Percentiles rank a stretch among this genome's conserved stretches.
phyloP scores from a whole-genome alignment of 352 stramenopile species.

The Phytopythium aichiense region DNA sequence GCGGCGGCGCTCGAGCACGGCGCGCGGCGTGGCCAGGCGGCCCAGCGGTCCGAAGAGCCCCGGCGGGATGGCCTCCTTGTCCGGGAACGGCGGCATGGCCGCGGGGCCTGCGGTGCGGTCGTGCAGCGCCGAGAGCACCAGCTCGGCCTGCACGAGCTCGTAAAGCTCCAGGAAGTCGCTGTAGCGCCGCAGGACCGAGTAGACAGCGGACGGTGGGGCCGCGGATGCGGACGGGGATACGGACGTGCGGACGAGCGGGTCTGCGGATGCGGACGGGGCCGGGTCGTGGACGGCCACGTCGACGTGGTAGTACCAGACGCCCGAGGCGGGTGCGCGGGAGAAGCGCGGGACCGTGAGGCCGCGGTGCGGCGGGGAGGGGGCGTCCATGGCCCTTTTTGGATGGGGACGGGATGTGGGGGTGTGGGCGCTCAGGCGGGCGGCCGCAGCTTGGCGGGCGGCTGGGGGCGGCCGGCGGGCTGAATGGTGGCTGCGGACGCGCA shows the following conservation, averaged over 20 bases:
- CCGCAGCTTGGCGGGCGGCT: neutral
- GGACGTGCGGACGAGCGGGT: slow-evolving; percentile 3
- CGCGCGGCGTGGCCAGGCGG: slow-evolving; percentile 34
- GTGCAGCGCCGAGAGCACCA: slow-evolving; percentile 11
- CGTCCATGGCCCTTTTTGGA: neutral
- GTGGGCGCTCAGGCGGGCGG: neutral
- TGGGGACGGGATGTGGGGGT: neutral
- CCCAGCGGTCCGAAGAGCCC: slow-evolving; percentile 43
- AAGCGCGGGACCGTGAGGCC: slow-evolving; percentile 44
- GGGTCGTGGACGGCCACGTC: slow-evolving; percentile 37
- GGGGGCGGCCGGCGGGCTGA: neutral
- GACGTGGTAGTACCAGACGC: slow-evolving; percentile 72
- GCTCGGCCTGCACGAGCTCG: slow-evolving; percentile 27
- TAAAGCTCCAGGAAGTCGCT: slow-evolving; percentile 62
- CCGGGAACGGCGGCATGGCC: slow-evolving; percentile 24
- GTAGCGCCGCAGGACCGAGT: slow-evolving; percentile 64
- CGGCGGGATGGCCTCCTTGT: slow-evolving; percentile 51
- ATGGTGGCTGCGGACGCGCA: slow-evolving; percentile 1
- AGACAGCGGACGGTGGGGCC: slow-evolving; percentile 15
- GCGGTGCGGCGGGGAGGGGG: slow-evolving; percentile 9
- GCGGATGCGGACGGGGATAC: neutral
- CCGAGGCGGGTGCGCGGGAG: slow-evolving; percentile 31
- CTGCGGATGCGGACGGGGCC: neutral
- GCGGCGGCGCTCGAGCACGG: slow-evolving; percentile 50
- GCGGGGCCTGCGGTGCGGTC: neutral